Evolutionary conservation across 371 early-diverging fungal genomes (phyloP).

Genomic region (Lichtheimia corymbifera): DNA sequence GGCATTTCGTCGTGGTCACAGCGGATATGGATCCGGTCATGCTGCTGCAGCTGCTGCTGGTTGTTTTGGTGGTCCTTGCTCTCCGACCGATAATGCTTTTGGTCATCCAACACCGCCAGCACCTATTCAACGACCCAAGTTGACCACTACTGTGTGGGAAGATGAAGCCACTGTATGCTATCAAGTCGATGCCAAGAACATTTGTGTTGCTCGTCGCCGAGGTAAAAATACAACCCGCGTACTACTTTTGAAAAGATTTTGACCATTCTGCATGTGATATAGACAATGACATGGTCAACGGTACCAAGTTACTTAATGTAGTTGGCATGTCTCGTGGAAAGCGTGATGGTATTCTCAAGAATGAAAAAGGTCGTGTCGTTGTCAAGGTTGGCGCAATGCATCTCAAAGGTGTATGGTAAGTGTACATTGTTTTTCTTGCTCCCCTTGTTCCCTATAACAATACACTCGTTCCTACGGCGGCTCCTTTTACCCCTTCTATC

Average conservation of each 20-base stretch:
- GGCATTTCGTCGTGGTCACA: slow-evolving; percentile 9
- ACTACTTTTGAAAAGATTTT: not conserved
- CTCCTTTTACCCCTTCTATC: too few relatives aligned
- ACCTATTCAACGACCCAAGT: slow-evolving; percentile 56
- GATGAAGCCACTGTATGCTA: slow-evolving; percentile 80
- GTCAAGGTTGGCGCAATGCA: slow-evolving; percentile 90
- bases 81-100: slow-evolving; percentile 3
- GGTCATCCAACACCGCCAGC: not conserved
- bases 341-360: slow-evolving; percentile 85
- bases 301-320: slow-evolving; percentile 84
- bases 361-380: slow-evolving; percentile 82
- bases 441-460: not conserved
- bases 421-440: slow-evolving; percentile 7
- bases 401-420: slow-evolving; percentile 86
- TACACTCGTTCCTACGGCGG: not conserved
- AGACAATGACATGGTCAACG: slow-evolving; percentile 85
- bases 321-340: slow-evolving; percentile 89
- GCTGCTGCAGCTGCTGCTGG: slow-evolving; percentile 10
- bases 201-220: slow-evolving; percentile 79
- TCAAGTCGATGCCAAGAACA: slow-evolving; percentile 78
- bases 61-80: slow-evolving; percentile 8
- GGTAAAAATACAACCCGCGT: slow-evolving; percentile 37
- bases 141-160: slow-evolving; percentile 83
- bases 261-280: too few relatives aligned
- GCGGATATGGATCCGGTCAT: slow-evolving; percentile 20